Base-by-base conservation (phyloP, 1,284 basidiomycete genomes). In the Porodaedalea pini region DNA sequence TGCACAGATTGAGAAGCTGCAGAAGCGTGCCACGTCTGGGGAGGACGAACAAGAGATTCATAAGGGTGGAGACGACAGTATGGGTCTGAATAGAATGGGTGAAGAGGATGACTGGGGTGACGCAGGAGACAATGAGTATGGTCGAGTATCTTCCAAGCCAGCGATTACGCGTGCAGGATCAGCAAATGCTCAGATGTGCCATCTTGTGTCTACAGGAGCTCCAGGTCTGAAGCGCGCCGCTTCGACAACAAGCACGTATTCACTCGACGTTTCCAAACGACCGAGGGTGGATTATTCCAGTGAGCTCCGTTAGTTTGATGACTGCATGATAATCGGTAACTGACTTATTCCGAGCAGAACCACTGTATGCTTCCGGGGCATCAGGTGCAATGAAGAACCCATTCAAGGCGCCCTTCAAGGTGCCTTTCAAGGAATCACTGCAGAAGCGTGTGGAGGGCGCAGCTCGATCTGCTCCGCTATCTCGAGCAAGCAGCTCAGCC, bases 351-450 rank as follows among this genome's bases (percentile, higher is more conserved):
- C 25, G 44, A n/a, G 4, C 41, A 52, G 11, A 59, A 50, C 41
- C 56, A 53, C n/a, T 54, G n/a, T 53, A 57, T 53, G n/a, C 65
- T 48, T 54, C 52, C 79, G 80, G 77, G 6, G 76, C 75, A 2
- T 48, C 57, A 6, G 41, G 32, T 27, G 36, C 41, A n/a, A 34
- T 57, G 27, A 54, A 39, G 36, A 76, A 73, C 57, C 74, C 77
- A 2, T 83, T 83, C 65, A 82, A 77, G 62, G 72, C 77, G 3
- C 82, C 85, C 0, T 81, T 81, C 64, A 76, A 68, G 57, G 65
- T 65, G 0, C 70, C 73, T 0, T 66, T 67, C 58, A 68, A 67
- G 45, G 65, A 65, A 1, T 63, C 67, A 3, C 44, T 56, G 36
- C 61, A 65, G 17, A 56, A 63, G 39, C 2, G 51, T 11, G 58